Base-by-base conservation (phyloP, 352 stramenopile species). In the Phytophthora sansomeana region DNA sequence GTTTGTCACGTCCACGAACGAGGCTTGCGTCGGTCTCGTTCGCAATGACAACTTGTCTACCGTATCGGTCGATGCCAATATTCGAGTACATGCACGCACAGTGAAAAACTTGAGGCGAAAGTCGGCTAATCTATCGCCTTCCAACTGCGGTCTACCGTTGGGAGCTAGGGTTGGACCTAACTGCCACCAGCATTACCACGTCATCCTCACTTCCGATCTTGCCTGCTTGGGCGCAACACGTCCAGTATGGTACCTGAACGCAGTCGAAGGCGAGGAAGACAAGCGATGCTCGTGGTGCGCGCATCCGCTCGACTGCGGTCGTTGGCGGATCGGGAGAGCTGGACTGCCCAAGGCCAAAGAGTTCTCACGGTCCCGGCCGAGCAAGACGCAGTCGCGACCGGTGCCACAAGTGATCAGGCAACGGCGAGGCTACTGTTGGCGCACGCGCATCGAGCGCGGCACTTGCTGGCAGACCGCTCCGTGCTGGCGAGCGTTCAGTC, bases 401-500 rank as follows among this genome's bases (percentile, higher is more conserved):
- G n/a, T n/a, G n/a, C n/a, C n/a, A n/a, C n/a, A n/a, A n/a, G n/a
- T n/a, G n/a, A n/a, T n/a, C n/a, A n/a, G n/a, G n/a, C n/a, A n/a
- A n/a, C n/a, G n/a, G n/a, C n/a, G n/a, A n/a, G n/a, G n/a, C n/a
- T n/a, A n/a, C 47, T 69, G 6, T 19, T 73, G 13, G 63, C 58
- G 6, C 41, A 72, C n/a, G 56, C 64, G 6, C 61, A 77, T 33
- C 63, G 68, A 26, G 42, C 72, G 41, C 68, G 64, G 6, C 61
- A 70, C 14, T 33, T 70, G 9, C 55, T 78, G 61, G 48, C 67
- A 9, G 56, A 68, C 28, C 50, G 53, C 6, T 61, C 51, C 16
- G 47, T 69, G 43, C 29, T 77, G 30, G 51, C 58, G n/a, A 44
- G 53, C 46, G 10, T 83, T 43, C 61, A 72, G 4, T 58, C 64